Conservation (phyloP, 176 grass and related monocot genomes). For the Ensete ventricosum region DNA sequence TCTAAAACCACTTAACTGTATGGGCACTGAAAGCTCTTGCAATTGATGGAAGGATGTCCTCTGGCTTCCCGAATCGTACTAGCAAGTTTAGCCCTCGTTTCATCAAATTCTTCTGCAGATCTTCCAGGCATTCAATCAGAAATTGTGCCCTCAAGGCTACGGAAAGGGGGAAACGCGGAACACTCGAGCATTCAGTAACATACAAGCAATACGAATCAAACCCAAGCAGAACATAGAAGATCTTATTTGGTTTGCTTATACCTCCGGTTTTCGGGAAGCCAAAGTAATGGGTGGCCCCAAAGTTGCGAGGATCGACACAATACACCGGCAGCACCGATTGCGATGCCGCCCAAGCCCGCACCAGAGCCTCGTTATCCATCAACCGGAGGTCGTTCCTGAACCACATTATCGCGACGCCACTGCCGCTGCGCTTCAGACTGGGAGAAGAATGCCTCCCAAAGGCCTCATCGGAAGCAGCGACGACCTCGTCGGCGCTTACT, state of each 20-base stretch:
- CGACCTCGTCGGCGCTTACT: constrained; percentile 28
- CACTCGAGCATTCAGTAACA: not conserved
- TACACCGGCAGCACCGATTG: constrained; percentile 56
- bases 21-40: constrained; percentile 60
- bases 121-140: constrained; percentile 55
- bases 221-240: not conserved
- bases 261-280: constrained; percentile 87
- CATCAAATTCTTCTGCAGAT: constrained; percentile 59
- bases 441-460: constrained; percentile 33
- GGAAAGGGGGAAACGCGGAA: not conserved
- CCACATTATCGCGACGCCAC: constrained; percentile 58
- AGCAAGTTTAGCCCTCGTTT: constrained; percentile 62
- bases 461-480: constrained; percentile 31
- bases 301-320: constrained; percentile 61
- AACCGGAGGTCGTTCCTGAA: constrained; percentile 79
- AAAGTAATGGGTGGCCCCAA: constrained; percentile 55
- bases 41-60: constrained; percentile 60
- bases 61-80: constrained; percentile 59
- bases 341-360: constrained; percentile 50
- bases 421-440: constrained; percentile 28
- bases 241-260: not conserved
- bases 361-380: constrained; percentile 60
- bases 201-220: not conserved
- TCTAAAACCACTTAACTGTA: constrained; percentile 34
- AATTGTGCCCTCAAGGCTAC: constrained; percentile 63